Conservation (phyloP, 1,284 basidiomycete genomes). For the Puccinia polysora region DNA sequence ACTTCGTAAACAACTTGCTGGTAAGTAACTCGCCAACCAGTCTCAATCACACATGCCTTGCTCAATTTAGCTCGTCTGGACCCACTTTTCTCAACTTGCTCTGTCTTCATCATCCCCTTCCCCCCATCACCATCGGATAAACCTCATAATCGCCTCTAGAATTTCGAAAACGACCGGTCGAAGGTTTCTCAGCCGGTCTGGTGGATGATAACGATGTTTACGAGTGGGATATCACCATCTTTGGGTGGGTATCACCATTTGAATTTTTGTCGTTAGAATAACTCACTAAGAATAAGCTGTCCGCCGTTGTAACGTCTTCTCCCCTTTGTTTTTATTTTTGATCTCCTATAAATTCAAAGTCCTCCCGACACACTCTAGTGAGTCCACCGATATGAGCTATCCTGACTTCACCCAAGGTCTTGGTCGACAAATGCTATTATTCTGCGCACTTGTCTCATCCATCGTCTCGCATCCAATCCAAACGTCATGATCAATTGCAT, state of each 20-base stretch:
- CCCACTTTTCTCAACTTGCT: background rate
- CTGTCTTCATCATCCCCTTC: background rate
- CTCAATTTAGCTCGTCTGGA: background rate
- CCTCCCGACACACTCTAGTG: conserved; percentile 85
- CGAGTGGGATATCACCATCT: conserved; percentile 73
- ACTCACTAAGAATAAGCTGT: background rate
- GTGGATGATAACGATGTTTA: conserved; percentile 87
- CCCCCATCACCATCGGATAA: too few species aligned
- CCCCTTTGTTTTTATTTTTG: background rate
- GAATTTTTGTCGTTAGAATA: background rate
- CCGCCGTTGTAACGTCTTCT: conserved; percentile 14
- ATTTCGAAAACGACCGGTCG: conserved; percentile 79
- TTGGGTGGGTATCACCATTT: conserved; percentile 46
- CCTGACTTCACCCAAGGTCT: conserved; percentile 11
- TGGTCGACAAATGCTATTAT: background rate
- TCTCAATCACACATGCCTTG: background rate
- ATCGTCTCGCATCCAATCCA: background rate
- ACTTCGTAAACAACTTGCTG: conserved; percentile 40
- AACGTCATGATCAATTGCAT: background rate
- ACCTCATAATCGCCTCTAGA: conserved; percentile 55
- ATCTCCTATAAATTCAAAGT: too few species aligned
- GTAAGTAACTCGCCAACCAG: background rate
- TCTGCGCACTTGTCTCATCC: conserved; percentile 21
- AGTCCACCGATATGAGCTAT: conserved; percentile 49
- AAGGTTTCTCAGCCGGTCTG: conserved; percentile 90